Percentiles rank a stretch among this genome's conserved stretches.
These are phyloP conservation scores for Backusella tuberculispora DNA, from an alignment of 192 early-diverging fungal genomes.

Conservation along the genomic window DNA sequence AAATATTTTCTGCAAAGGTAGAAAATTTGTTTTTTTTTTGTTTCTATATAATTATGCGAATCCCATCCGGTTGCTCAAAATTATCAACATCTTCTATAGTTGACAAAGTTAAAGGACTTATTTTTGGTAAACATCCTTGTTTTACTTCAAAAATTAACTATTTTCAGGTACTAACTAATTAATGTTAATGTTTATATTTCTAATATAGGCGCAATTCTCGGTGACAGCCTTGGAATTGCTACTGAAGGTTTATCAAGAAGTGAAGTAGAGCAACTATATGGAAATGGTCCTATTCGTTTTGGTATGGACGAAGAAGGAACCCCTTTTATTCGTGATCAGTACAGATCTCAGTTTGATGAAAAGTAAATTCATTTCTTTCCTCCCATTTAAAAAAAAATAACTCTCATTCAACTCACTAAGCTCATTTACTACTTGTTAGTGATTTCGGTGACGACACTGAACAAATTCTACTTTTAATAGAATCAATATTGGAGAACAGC, in stretches of 20 bases:
- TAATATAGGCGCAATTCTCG: conserved; percentile 56
- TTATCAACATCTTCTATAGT: conserved; percentile 24
- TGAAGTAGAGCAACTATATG: conserved; percentile 50
- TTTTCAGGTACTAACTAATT: conserved; percentile 13
- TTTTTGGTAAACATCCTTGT: conserved; percentile 43
- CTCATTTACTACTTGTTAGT: conserved; percentile 16
- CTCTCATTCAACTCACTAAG: not conserved
- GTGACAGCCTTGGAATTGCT: conserved; percentile 66
- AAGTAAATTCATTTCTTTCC: conserved; percentile 28
- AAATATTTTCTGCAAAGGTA: conserved; percentile 26
- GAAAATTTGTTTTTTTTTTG: conserved; percentile 10
- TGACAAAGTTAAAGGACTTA: conserved; percentile 44
- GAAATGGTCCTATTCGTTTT: conserved; percentile 60
- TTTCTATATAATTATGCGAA: conserved; percentile 28
- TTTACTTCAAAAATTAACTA: not conserved
- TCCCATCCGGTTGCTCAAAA: conserved; percentile 44
- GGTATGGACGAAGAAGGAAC: conserved; percentile 49
- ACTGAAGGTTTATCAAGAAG: conserved; percentile 62
- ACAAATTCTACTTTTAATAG: conserved; percentile 59
- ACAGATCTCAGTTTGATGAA: conserved; percentile 39
- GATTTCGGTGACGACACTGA: conserved; percentile 58
- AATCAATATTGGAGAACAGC: conserved; percentile 51
- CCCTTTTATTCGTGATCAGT: conserved; percentile 30
- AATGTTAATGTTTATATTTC: not conserved
- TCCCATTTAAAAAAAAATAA: conserved; percentile 18